phyloP scores from a whole-genome alignment of 345 rosid species.

The Conringia planisiliqua region DNA sequence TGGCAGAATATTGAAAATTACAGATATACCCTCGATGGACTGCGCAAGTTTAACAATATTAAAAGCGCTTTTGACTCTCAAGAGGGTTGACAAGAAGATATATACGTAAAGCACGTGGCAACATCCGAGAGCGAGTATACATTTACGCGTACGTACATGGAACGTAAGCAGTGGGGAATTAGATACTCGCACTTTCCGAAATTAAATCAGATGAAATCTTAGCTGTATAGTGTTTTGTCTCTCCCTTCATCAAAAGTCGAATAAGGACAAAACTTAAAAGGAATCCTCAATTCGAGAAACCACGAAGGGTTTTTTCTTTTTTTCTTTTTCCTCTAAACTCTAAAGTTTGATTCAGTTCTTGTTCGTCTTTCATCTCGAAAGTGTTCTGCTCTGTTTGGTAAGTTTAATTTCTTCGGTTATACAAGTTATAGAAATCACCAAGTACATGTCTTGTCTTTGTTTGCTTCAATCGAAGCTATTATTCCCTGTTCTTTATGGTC shows the following conservation, averaged over 20 bases:
- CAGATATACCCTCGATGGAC: conserved; percentile 1
- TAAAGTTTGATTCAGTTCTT: conserved; percentile 19
- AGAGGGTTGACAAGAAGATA: not conserved
- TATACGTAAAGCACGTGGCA: conserved; percentile 1
- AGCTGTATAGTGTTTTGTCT: conserved; percentile 21
- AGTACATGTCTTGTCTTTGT: conserved; percentile 2
- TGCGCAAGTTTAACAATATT: not conserved
- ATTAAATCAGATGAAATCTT: conserved; percentile 13
- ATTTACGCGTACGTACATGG: not conserved
- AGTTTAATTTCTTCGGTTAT: not conserved
- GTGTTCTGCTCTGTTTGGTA: not conserved
- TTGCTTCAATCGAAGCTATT: not conserved
- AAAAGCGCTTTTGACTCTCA: conserved; percentile 1
- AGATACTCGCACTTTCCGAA: conserved; percentile 29
- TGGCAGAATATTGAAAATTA: not conserved
- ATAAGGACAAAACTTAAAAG: conserved; percentile 3
- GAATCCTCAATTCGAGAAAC: conserved; percentile 21
- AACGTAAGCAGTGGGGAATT: conserved; percentile 14
- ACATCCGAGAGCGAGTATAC: conserved; percentile 25
- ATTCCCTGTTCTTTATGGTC: not conserved
- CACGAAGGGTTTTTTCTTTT: not conserved
- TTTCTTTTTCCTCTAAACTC: not conserved
- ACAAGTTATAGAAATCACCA: not conserved
- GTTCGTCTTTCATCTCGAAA: conserved; percentile 3
- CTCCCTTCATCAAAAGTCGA: not conserved